phyloP scores from a whole-genome alignment of 1,139 yeast species.

The Pichia sp. region DNA sequence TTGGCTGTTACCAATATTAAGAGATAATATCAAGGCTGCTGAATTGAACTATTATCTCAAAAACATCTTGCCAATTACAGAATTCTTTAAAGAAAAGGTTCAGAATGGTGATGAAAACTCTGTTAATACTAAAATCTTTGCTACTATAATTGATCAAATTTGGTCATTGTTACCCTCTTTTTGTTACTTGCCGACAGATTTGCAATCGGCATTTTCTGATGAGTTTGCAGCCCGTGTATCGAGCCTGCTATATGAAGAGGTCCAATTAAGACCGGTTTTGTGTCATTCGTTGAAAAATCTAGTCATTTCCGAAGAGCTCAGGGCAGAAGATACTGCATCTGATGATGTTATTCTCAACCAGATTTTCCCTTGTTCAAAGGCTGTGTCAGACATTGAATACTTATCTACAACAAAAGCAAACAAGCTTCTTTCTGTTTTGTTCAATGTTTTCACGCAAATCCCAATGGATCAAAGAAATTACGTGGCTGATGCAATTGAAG shows the following conservation, averaged over 20 bases:
- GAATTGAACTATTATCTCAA: constrained; percentile 57
- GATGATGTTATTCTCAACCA: constrained; percentile 55
- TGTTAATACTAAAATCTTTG: constrained; percentile 67
- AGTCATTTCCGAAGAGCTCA: constrained; percentile 71
- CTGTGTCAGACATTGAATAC: constrained; percentile 56
- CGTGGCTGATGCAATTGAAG: constrained; percentile 80
- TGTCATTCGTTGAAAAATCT: constrained; percentile 80
- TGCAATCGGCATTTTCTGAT: constrained; percentile 59
- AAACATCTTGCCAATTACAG: constrained; percentile 64
- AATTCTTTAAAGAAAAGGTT: constrained; percentile 50
- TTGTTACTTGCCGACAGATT: constrained; percentile 80
- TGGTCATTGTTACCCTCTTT: constrained; percentile 91
- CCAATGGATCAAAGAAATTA: constrained; percentile 78
- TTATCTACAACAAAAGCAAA: constrained; percentile 57
- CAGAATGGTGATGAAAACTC: constrained; percentile 47
- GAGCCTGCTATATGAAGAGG: constrained; percentile 68
- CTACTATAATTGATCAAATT: constrained; percentile 81
- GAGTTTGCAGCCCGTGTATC: constrained; percentile 74
- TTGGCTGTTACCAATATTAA: constrained; percentile 88
- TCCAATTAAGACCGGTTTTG: constrained; percentile 68
- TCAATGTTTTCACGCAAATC: constrained; percentile 88
- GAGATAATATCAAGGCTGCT: constrained; percentile 79
- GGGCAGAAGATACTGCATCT: constrained; percentile 41
- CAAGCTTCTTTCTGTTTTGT: constrained; percentile 77
- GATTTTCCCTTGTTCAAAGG: constrained; percentile 55